Percentiles rank a stretch among this genome's conserved stretches.
These are phyloP conservation scores for Pseudocercospora crystallina DNA, from an alignment of 2,329 filamentous ascomycete genomes.

Conservation along the genomic window DNA sequence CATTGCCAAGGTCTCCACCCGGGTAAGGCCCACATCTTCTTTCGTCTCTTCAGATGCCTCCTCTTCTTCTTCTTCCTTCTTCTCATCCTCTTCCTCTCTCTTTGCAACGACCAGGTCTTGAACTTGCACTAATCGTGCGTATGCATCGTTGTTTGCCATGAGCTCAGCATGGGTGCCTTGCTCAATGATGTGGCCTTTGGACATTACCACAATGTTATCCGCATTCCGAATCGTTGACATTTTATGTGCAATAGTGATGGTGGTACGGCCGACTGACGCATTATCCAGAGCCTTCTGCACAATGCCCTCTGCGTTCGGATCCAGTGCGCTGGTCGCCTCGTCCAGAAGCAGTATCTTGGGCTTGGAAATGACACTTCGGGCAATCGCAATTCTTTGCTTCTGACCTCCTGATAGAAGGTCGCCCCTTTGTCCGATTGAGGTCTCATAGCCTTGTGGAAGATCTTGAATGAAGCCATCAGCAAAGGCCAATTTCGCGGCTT, in stretches of 20 bases:
- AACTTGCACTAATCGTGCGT: constrained; percentile 5
- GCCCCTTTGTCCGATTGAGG: constrained; percentile 34
- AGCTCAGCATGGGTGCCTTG: constrained; percentile 35
- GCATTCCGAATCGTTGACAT: constrained; percentile 44
- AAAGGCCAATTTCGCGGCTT: constrained; percentile 24
- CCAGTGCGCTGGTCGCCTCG: constrained; percentile 39
- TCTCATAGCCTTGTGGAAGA: constrained; percentile 36
- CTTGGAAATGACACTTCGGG: constrained; percentile 38
- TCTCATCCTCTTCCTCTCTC: not conserved
- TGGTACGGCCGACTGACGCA: constrained; percentile 32
- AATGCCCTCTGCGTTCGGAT: constrained; percentile 32
- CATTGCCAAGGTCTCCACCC: no score
- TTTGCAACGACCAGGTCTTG: not conserved
- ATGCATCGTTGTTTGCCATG: not conserved
- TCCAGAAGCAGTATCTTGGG: constrained; percentile 37
- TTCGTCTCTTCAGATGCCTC: constrained; percentile 22
- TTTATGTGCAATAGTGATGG: constrained; percentile 45
- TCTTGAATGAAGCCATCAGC: constrained; percentile 38
- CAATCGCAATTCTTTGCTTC: constrained; percentile 36
- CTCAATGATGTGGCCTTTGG: constrained; percentile 44
- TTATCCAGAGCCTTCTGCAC: constrained; percentile 36
- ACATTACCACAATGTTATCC: constrained; percentile 47
- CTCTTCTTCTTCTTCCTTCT: constrained; percentile 12
- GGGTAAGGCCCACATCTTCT: no score
- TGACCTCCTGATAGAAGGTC: constrained; percentile 35